Evolutionary conservation across 345 rosid species (phyloP), one percentile per base, ranked within the genome.

Genomic region (Populus euphratica): DNA sequence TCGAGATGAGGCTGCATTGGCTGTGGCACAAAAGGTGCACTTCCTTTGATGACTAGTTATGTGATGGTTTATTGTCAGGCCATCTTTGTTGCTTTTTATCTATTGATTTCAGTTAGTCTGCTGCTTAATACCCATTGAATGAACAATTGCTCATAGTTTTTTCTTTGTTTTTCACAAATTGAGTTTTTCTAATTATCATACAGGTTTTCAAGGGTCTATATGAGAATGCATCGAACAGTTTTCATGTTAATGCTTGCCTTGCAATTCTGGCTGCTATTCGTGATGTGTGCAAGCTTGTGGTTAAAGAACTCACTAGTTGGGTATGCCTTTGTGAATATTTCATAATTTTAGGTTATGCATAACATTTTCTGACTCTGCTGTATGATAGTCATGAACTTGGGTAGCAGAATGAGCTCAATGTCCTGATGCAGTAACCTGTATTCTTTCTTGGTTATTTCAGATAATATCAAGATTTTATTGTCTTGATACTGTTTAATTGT

Each of bases 291-390:
- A 93, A 92, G 91, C 94, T 88, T 74, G 96, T 93, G 25, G 94
- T 92, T 49, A 96, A 92, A 83, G 95, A 93, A 89, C 98, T 96
- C 78, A 96, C 99, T 49, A 91, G 97, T 77, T 93, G 98, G 99
- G 99, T 96, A 96, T 81, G 95, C 35, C 74, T 66, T 39, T 6
- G 56, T 67, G 33, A 52, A 36, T 8, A n/a, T 38, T 23, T 39
- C 29, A 10, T 59, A 10, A 47, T 47, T 47, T 59, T n/a, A 59
- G 16, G 64, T 23, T n/a, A 9, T n/a, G 14, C 64, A 59, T 59
- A 25, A 59, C 64, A 59, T 59, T 59, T 14, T 59, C 16, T 23
- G n/a, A 14, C 64, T 59, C 14, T 59, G 6, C 3, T 23, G 64
- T 59, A n/a, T 59, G 2, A 6, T 59, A 10, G 13, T 59, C 29